Evolutionary conservation across 495 filamentous ascomycete genomes (phyloP).

Genomic region (Elasticomyces elasticus): DNA sequence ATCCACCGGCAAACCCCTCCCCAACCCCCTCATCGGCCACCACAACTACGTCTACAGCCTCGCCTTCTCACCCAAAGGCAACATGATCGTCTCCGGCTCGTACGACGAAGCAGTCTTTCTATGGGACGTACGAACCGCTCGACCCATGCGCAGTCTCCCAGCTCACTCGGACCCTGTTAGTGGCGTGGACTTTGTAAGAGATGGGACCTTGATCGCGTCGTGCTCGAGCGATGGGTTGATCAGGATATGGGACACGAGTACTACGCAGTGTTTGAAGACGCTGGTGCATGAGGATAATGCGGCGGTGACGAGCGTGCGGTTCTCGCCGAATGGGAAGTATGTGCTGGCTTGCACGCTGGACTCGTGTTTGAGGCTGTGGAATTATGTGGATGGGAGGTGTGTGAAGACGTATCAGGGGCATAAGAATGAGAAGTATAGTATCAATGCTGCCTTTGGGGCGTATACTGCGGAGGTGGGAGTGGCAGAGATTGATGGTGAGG

Average conservation of each 20-base stretch:
- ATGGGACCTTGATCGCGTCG: slow-evolving; percentile 82
- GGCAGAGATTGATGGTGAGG: slow-evolving; percentile 9
- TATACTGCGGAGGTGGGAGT: slow-evolving; percentile 37
- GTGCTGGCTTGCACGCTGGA: slow-evolving; percentile 88
- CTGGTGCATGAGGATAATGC: slow-evolving; percentile 95
- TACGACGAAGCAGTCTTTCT: slow-evolving; percentile 96
- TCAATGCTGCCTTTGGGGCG: slow-evolving; percentile 69
- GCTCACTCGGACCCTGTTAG: slow-evolving; percentile 91
- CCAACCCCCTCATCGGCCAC: slow-evolving; percentile 65
- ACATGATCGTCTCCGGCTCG: slow-evolving; percentile 86
- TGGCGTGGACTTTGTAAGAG: slow-evolving; percentile 83
- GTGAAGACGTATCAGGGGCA: slow-evolving; percentile 98
- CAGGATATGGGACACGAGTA: slow-evolving; percentile 89
- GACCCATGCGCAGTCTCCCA: slow-evolving; percentile 78
- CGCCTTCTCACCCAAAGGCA: slow-evolving; percentile 91
- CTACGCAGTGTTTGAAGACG: slow-evolving; percentile 89
- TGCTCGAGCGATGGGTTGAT: slow-evolving; percentile 88
- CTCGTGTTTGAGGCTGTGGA: slow-evolving; percentile 81
- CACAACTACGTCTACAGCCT: slow-evolving; percentile 93
- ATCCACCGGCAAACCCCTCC: slow-evolving; percentile 56
- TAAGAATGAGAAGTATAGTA: slow-evolving; percentile 68
- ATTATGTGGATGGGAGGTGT: slow-evolving; percentile 77
- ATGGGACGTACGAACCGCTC: slow-evolving; percentile 83
- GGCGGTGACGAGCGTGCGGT: slow-evolving; percentile 78
- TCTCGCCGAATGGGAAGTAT: slow-evolving; percentile 87